These are phyloP conservation scores for Candida lessepsii DNA, from an alignment of 805 yeast genomes.

Conservation along the genomic window DNA sequence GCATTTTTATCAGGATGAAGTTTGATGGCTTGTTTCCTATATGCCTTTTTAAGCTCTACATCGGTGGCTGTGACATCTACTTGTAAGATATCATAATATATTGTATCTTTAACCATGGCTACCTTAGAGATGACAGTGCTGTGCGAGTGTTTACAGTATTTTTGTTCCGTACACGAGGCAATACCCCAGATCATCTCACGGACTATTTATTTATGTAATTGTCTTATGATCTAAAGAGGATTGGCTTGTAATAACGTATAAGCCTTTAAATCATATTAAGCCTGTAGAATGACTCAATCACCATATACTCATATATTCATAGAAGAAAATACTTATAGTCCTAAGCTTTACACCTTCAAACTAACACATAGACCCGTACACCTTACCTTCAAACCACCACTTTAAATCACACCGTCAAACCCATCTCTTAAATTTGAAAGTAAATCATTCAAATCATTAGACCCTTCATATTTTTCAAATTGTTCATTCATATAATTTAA, in stretches of 20 bases:
- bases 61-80: slow-evolving; percentile 69
- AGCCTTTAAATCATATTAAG: no score
- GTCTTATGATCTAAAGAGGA: no score
- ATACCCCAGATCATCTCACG: no score
- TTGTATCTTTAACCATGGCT: slow-evolving; percentile 78
- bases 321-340: no score
- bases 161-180: no score
- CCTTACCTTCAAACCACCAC: background rate
- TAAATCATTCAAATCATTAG: slow-evolving; percentile 4
- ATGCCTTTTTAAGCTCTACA: slow-evolving; percentile 87
- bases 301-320: no score
- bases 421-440: slow-evolving; percentile 1
- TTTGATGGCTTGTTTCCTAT: slow-evolving; percentile 82
- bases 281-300: no score
- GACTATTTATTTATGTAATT: no score
- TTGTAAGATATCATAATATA: slow-evolving; percentile 79
- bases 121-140: no score
- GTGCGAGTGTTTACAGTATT: no score
- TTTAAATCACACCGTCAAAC: background rate
- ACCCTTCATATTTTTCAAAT: slow-evolving; percentile 5
- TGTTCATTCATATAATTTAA: slow-evolving; percentile 17
- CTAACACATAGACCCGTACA: background rate
- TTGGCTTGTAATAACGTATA: no score
- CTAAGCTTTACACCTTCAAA: no score
- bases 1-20: slow-evolving; percentile 97